Percentiles rank a stretch among this genome's conserved stretches.
These are phyloP conservation scores for Wickerhamomyces bisporus DNA, from an alignment of 805 yeast genomes.

Conservation along the genomic window DNA sequence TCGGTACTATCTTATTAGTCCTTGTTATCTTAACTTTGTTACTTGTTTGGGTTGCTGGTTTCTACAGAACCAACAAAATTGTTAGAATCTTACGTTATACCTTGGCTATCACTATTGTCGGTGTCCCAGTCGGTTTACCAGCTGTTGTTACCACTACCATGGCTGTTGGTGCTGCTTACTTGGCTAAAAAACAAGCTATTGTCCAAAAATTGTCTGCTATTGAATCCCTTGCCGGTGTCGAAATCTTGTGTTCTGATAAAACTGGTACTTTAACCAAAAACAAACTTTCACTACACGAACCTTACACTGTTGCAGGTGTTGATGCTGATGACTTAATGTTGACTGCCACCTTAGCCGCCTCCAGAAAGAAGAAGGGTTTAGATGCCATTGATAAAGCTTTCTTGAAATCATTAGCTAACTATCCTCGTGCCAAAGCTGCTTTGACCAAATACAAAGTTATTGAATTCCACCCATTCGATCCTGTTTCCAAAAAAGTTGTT, in stretches of 20 bases:
- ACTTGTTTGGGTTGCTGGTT: constrained; percentile 88
- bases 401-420: constrained; percentile 79
- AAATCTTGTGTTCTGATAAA: constrained; percentile 95
- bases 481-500: constrained; percentile 94
- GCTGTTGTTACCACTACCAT: constrained; percentile 97
- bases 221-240: constrained; percentile 97
- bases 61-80: constrained; percentile 87
- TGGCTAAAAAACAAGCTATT: constrained; percentile 95
- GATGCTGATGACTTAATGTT: constrained; percentile 94
- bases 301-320: constrained; percentile 97
- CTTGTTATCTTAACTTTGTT: constrained; percentile 83
- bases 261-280: constrained; percentile 98
- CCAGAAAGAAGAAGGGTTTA: constrained; percentile 96
- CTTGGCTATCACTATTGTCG: constrained; percentile 91
- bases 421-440: constrained; percentile 92
- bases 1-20: constrained; percentile 87
- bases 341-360: constrained; percentile 96
- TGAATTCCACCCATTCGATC: constrained; percentile 97
- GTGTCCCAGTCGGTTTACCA: constrained; percentile 98
- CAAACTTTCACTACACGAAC: constrained; percentile 93
- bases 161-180: constrained; percentile 99
- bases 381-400: constrained; percentile 97
- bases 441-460: constrained; percentile 90
- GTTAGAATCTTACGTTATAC: constrained; percentile 88
- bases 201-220: constrained; percentile 95